Evolutionary conservation across 164 flowering plant species (phyloP), one percentile per base, ranked within the genome.

Genomic region (Magnolia kwangsiensis): DNA sequence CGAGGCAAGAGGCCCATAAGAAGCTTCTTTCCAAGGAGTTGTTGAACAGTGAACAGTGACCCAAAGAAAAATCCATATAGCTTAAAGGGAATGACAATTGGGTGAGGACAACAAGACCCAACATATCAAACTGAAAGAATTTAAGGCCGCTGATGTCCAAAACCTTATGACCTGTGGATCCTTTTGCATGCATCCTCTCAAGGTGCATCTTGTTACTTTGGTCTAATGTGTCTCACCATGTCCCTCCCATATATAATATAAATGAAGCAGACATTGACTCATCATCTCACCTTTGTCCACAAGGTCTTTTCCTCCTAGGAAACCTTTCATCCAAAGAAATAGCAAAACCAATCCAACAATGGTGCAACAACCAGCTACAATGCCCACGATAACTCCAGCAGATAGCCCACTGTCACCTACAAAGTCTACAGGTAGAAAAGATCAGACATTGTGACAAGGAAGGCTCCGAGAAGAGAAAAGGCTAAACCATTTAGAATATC

Each of bases 311-410:
- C 87, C 81, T n/a, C 91, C 82, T 10, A 90, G 63, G 83, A 51
- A 84, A 69, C 94, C 90, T 67, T 45, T 83, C 79, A 49, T 50
- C 78, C 91, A 74, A 63, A 93, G 89, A 55, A 84, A 14, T 7
- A 77, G 69, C 63, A 90, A 71, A 71, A 89, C 55, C 73, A 87
- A 64, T 58, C 75, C 19, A 13, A 90, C 49, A 61, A 80, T 16
- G 20, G 78, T 84, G 73, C 73, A 75, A 11, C 88, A 86, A 79
- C 82, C 86, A 77, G 78, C 67, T 59, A 91, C 92, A 50, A 93
- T 89, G 61, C 93, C 98, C 59, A 75, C 84, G 78, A 93, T 90
- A n/a, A 84, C 90, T 77, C 94, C 92, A 81, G 64, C 85, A 31
- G 98, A 80, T 66, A 92, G 78, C 45, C 77, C 37, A 3, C 86